Evolutionary conservation across 768 basidiomycete genomes (phyloP).

Genomic region (Podaxis pistillaris): DNA sequence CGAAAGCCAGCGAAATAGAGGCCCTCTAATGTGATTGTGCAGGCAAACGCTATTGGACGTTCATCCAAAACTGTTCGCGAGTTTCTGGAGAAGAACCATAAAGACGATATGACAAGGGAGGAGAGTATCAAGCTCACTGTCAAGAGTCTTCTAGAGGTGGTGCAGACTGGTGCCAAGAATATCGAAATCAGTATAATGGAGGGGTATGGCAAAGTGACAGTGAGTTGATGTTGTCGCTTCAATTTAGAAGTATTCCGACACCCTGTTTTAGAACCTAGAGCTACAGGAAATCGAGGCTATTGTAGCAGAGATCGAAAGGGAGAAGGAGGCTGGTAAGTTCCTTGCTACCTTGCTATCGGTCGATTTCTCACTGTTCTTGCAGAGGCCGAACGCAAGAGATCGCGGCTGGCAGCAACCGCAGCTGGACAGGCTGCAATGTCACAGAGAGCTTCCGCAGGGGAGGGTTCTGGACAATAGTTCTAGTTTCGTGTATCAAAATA

Average conservation of each 20-base stretch:
- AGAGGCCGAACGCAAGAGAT: slow-evolving; percentile 96
- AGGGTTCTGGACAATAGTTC: slow-evolving; percentile 27
- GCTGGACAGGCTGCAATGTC: slow-evolving; percentile 89
- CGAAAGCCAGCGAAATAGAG: not conserved
- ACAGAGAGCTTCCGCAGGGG: slow-evolving; percentile 46
- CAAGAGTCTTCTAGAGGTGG: slow-evolving; percentile 94
- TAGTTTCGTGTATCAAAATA: slow-evolving; percentile 3
- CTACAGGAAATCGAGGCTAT: slow-evolving; percentile 87
- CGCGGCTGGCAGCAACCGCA: slow-evolving; percentile 86
- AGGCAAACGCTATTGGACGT: slow-evolving; percentile 98
- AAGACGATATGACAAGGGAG: slow-evolving; percentile 83
- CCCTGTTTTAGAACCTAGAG: slow-evolving; percentile 67
- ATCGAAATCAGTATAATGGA: slow-evolving; percentile 99
- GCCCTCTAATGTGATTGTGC: not conserved
- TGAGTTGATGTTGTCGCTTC: slow-evolving; percentile 32
- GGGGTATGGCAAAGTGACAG: slow-evolving; percentile 88
- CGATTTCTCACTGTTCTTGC: slow-evolving; percentile 19
- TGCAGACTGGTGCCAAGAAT: slow-evolving; percentile 99
- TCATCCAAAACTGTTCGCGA: slow-evolving; percentile 98
- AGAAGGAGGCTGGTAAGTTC: slow-evolving; percentile 88
- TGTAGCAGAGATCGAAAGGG: slow-evolving; percentile 90
- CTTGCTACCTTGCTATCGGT: not conserved
- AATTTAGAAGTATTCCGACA: slow-evolving; percentile 1
- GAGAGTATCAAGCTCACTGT: slow-evolving; percentile 94
- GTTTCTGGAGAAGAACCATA: slow-evolving; percentile 97